Base-by-base conservation (phyloP, 169 alveolate genomes). In the Cryptosporidium sp. region DNA sequence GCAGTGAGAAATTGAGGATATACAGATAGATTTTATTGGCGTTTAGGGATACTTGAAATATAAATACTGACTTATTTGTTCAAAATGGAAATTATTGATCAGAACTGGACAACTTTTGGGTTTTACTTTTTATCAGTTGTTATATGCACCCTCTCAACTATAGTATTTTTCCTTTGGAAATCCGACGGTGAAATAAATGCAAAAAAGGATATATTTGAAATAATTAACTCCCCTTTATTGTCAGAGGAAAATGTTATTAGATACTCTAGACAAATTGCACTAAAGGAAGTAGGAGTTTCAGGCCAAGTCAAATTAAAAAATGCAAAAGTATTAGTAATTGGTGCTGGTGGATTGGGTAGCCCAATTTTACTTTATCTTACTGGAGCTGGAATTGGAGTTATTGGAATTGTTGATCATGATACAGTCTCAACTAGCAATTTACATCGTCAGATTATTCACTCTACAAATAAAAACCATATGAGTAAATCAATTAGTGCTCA, bases 301-400 rank as follows among this genome's bases (percentile, higher is more conserved):
- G 97, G 97, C 2, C 96, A 96, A 87, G 50, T 74, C 51, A 85
- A 91, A 84, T 52, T 96, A 37, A 93, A 92, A 58, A 70, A 94
- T 43, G 91, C 99, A 31, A 96, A 96, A 74, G 99, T 97, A 35
- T 91, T 97, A 52, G 94, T 98, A 1, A 93, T 98, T 3, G 99
- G 99, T 33, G 98, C 99, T 33, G 99, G 99, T 67, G 99, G 99
- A 18, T 92, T 98, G 16, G 99, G 99, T 18, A 96, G 99, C 23
- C 99, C 99, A 14, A 95, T 97, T 37, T 85, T 96, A 14, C 92
- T 96, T 62, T 98, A 98, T 86, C 93, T 98, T 52, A 94, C 99
- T 9, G 99, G 99, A n/a, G 98, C 99, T 51, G 99, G 99, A 14
- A 93, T 98, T 33, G 99, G 99, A 55, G 95, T 93, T 70, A 92